Base-by-base conservation (phyloP, 1,284 basidiomycete species). In the Waitea zeae region DNA sequence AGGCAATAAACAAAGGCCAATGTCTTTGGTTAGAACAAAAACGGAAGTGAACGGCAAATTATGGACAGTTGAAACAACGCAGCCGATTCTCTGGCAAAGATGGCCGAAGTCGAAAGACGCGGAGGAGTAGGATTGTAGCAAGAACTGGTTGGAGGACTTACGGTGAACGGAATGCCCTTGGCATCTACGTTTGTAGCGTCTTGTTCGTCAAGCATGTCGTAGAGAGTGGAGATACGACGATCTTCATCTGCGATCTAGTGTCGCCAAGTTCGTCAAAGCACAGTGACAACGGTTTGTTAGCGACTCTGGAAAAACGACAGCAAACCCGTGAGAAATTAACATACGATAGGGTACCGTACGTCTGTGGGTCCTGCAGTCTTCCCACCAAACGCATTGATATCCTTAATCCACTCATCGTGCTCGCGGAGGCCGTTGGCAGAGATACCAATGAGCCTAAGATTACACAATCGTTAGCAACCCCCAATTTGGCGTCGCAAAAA, bases 141-240 rank as follows among this genome's bases (percentile, higher is more conserved):
- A 17, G 20, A 24, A 14, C 20, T 34, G 29, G 20, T 32, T 15
- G 37, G 40, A 44, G 35, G 30, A 46, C 55, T 40, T 42, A 78
- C 81, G 20, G 82, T 86, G 60, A 84, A 80, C 19, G 83, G 84
- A 31, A 82, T 64, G 35, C 90, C 88, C 61, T 93, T 93, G 36
- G 67, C 67, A 56, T 99, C 95, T 37, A 82, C 74, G 63, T 98
- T 99, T 40, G 90, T 93, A 34, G 83, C 70, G 56, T 95, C 89
- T 53, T 93, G 83, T 45, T 82, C 69, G 56, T 98, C 93, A 41
- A 98, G 68, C 95, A 98, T 98, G 56, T 90, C 88, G 52, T 90
- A 92, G 40, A 83, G 56, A 29, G 70, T 75, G 12, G 88, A 81
- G 38, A 96, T 70, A 54, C 76, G 79, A 52, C 95, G 73, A 51